phyloP scores from a whole-genome alignment of 495 filamentous ascomycete species.

The Penicillium soppii region DNA sequence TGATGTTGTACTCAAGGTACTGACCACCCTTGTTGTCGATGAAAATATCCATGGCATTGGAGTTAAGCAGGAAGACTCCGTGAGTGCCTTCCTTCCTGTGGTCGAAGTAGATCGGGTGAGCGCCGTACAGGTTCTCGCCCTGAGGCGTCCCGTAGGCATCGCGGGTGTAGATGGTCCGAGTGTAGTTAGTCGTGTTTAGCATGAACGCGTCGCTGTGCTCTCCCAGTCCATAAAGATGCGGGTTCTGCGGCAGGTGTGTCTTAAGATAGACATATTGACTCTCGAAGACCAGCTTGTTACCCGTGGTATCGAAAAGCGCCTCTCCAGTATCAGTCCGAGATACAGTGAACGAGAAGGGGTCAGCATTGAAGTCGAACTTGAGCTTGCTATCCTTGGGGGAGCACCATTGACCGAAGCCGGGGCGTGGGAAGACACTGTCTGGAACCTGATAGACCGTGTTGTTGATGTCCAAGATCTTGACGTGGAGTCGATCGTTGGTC shows the following conservation, averaged over 20 bases:
- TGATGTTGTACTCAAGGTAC: conserved; percentile 67
- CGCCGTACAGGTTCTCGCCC: conserved; percentile 51
- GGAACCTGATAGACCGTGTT: conserved; percentile 60
- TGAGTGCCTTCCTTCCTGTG: conserved; percentile 50
- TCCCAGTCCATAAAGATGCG: conserved; percentile 57
- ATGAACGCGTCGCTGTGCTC: conserved; percentile 52
- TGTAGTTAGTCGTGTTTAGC: conserved; percentile 48
- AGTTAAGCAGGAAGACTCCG: conserved; percentile 55
- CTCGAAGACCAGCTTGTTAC: conserved; percentile 52
- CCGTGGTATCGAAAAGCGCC: conserved; percentile 48
- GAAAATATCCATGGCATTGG: conserved; percentile 68
- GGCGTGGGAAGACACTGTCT: conserved; percentile 55
- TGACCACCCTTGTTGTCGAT: conserved; percentile 46
- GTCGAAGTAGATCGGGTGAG: conserved; percentile 55
- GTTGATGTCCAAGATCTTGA: conserved; percentile 56
- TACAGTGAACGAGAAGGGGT: conserved; percentile 15
- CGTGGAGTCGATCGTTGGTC: conserved; percentile 42
- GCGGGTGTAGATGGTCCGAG: conserved; percentile 62
- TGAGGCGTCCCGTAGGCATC: conserved; percentile 39
- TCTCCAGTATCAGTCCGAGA: conserved; percentile 20
- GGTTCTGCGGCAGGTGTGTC: conserved; percentile 47
- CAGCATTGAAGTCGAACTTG: conserved; percentile 6
- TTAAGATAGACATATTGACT: conserved; percentile 57
- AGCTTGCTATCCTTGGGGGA: conserved; percentile 15
- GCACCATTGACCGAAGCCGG: conserved; percentile 8